phyloP scores from a whole-genome alignment of 2,329 filamentous ascomycete species.

The Aspergillus sp. region DNA sequence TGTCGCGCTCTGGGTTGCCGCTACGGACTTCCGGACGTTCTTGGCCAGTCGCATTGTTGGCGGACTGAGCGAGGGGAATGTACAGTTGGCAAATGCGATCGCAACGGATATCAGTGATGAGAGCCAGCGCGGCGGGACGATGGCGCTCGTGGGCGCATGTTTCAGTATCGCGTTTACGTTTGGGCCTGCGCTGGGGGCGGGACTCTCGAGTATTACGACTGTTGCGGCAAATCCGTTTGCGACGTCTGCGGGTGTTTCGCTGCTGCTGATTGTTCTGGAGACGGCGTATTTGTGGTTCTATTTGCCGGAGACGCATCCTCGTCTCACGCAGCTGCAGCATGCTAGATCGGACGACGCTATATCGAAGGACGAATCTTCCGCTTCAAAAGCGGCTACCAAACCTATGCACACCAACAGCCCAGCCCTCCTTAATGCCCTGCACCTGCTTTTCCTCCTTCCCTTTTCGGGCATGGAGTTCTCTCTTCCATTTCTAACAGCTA shows the following conservation, averaged over 20 bases:
- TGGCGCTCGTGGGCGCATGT: constrained; percentile 93
- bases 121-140: constrained; percentile 74
- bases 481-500: constrained; percentile 93
- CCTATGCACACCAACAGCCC: constrained; percentile 71
- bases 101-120: constrained; percentile 93
- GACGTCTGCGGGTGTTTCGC: constrained; percentile 79
- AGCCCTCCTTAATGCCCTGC: constrained; percentile 70
- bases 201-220: constrained; percentile 66
- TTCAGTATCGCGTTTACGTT: constrained; percentile 98
- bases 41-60: constrained; percentile 88
- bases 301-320: constrained; percentile 71
- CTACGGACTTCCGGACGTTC: constrained; percentile 92
- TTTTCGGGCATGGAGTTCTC: constrained; percentile 99
- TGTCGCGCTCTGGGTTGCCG: constrained; percentile 88
- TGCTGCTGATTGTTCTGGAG: constrained; percentile 77
- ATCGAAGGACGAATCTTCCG: constrained; percentile 6
- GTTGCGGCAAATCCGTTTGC: constrained; percentile 90
- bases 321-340: constrained; percentile 48
- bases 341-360: constrained; percentile 11
- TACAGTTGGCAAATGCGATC: constrained; percentile 92
- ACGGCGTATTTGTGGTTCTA: constrained; percentile 77
- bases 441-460: constrained; percentile 88
- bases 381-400: neutral
- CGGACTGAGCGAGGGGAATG: constrained; percentile 90
- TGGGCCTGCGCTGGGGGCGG: constrained; percentile 85